These are phyloP conservation scores for Tetrapisispora fleetii DNA, from an alignment of 805 yeast genomes.

Conservation along the genomic window DNA sequence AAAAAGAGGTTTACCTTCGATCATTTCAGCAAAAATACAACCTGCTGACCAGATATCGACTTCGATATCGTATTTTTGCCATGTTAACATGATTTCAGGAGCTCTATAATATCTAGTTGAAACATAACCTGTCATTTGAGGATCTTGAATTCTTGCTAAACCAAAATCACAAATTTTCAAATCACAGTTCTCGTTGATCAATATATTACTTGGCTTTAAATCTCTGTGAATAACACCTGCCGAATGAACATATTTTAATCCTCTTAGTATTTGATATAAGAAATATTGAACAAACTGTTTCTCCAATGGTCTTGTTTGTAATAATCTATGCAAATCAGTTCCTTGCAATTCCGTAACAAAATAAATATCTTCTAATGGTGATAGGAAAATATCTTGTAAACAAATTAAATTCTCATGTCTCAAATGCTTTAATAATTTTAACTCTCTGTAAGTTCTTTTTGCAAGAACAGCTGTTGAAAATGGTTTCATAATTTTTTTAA, in stretches of 20 bases:
- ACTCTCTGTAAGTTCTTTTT: conserved; percentile 91
- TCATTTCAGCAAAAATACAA: conserved; percentile 95
- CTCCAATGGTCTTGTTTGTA: conserved; percentile 89
- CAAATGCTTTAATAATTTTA: conserved; percentile 83
- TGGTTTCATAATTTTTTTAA: conserved; percentile 96
- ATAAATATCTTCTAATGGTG: conserved; percentile 90
- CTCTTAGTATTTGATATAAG: conserved; percentile 85
- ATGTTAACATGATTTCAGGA: conserved; percentile 95
- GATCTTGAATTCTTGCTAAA: conserved; percentile 92
- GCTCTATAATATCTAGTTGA: conserved; percentile 94
- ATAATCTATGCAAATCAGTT: conserved; percentile 84
- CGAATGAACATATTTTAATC: conserved; percentile 80
- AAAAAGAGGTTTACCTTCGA: conserved; percentile 91
- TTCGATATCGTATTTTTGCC: conserved; percentile 96
- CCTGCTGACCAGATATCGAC: conserved; percentile 98
- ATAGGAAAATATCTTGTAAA: conserved; percentile 83
- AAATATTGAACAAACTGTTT: conserved; percentile 95
- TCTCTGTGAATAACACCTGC: conserved; percentile 91
- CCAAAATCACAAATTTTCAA: conserved; percentile 91
- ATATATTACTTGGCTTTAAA: conserved; percentile 73
- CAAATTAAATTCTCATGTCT: conserved; percentile 92
- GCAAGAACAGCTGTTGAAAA: conserved; percentile 91
- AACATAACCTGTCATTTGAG: conserved; percentile 98
- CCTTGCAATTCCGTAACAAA: conserved; percentile 97
- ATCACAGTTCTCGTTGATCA: conserved; percentile 85